phyloP scores from a whole-genome alignment of 768 basidiomycete species.

The Lyophyllum semitale region DNA sequence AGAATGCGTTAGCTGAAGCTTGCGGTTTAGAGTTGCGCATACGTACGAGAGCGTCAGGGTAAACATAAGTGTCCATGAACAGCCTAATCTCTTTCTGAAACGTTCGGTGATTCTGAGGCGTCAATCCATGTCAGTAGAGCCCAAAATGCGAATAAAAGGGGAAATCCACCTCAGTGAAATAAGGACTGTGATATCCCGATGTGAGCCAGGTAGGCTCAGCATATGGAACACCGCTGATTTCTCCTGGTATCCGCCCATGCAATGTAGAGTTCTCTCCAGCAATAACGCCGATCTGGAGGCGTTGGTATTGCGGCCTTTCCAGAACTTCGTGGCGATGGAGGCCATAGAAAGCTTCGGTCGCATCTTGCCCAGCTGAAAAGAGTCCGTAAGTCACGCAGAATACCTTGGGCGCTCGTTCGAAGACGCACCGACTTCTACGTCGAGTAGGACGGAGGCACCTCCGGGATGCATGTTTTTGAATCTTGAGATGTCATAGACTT shows the following conservation, averaged over 20 bases:
- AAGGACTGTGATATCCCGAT: constrained; percentile 67
- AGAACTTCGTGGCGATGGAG: constrained; percentile 77
- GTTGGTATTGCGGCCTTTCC: constrained; percentile 61
- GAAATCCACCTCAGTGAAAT: constrained; percentile 65
- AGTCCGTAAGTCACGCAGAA: background rate
- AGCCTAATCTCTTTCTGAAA: constrained; percentile 61
- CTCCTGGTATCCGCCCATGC: constrained; percentile 46
- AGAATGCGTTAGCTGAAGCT: background rate
- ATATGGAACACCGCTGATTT: constrained; percentile 71
- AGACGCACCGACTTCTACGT: constrained; percentile 67
- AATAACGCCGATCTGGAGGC: constrained; percentile 65
- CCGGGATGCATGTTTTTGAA: constrained; percentile 86
- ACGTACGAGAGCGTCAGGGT: constrained; percentile 44
- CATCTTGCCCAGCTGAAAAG: constrained; percentile 66
- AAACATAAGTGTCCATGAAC: constrained; percentile 67
- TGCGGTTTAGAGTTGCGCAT: background rate
- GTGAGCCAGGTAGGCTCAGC: constrained; percentile 79
- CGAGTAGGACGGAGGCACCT: constrained; percentile 70
- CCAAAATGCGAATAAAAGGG: background rate
- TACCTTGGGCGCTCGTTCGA: background rate
- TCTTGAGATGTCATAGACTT: constrained; percentile 78
- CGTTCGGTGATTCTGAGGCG: constrained; percentile 49
- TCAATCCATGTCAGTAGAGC: background rate
- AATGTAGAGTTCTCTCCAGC: constrained; percentile 58
- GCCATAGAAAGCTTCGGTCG: constrained; percentile 77